phyloP scores from a whole-genome alignment of 495 filamentous ascomycete genomes.

The Lasiosphaeria ovina region DNA sequence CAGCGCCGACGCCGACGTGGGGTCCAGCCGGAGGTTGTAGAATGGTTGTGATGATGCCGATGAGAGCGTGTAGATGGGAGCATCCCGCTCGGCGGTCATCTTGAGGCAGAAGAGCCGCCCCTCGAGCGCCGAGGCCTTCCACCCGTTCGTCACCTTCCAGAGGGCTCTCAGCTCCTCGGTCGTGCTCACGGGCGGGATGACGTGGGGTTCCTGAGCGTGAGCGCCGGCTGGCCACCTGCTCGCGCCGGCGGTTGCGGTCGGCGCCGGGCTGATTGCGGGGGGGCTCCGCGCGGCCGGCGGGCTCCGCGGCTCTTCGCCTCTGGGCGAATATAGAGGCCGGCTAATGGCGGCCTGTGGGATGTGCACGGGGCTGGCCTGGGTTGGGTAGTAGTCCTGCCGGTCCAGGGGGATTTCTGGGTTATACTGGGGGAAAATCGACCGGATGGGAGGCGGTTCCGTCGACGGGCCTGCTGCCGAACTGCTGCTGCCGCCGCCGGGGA shows the following conservation, averaged over 20 bases:
- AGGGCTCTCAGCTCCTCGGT: constrained; percentile 51
- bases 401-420: constrained; percentile 66
- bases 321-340: constrained; percentile 54
- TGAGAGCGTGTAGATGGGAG: constrained; percentile 52
- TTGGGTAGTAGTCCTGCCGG: constrained; percentile 68
- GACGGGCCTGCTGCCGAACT: constrained; percentile 12
- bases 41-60: constrained; percentile 48
- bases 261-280: constrained; percentile 4
- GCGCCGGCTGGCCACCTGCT: constrained; percentile 32
- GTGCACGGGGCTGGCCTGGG: constrained; percentile 51
- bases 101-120: constrained; percentile 52
- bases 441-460: constrained; percentile 36
- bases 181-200: constrained; percentile 45
- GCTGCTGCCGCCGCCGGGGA: constrained; percentile 14
- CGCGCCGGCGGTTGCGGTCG: constrained; percentile 13
- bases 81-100: constrained; percentile 46
- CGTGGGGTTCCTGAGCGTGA: constrained; percentile 40
- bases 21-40: constrained; percentile 52
- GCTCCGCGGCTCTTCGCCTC: constrained; percentile 22
- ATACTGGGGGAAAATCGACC: constrained; percentile 77
- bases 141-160: constrained; percentile 58
- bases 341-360: constrained; percentile 57
- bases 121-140: constrained; percentile 49
- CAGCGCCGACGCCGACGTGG: constrained; percentile 53
- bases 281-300: constrained; percentile 32